These are phyloP conservation scores for Boletellus sp. DNA, from an alignment of 1,284 basidiomycete genomes.

Conservation along the genomic window DNA sequence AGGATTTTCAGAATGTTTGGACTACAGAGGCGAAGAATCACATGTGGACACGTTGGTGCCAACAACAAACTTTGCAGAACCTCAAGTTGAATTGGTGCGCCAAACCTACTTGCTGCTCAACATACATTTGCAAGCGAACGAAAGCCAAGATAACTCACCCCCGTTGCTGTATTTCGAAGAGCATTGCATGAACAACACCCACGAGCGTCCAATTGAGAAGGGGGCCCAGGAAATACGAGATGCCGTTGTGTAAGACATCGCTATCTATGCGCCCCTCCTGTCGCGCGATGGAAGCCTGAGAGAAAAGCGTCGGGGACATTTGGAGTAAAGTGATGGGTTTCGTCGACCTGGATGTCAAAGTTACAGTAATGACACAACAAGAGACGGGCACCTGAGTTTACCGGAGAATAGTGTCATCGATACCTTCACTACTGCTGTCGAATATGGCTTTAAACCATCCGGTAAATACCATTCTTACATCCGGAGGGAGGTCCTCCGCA, in stretches of 20 bases:
- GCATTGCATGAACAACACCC: conserved; percentile 62
- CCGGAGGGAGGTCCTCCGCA: conserved; percentile 41
- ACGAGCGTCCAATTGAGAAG: conserved; percentile 77
- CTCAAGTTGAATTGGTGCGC: conserved; percentile 47
- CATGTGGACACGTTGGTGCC: conserved; percentile 59
- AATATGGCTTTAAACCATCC: conserved; percentile 76
- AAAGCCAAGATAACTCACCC: conserved; percentile 41
- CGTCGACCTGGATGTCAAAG: conserved; percentile 52
- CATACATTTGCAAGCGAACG: neutral
- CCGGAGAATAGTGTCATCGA: conserved; percentile 77
- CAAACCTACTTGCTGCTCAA: conserved; percentile 28
- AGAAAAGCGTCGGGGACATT: conserved; percentile 63
- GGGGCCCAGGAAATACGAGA: conserved; percentile 71
- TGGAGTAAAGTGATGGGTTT: conserved; percentile 63
- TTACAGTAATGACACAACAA: neutral
- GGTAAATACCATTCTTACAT: conserved; percentile 49
- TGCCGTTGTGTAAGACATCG: conserved; percentile 66
- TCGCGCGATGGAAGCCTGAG: conserved; percentile 52
- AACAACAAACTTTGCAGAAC: conserved; percentile 64
- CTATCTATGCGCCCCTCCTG: conserved; percentile 55
- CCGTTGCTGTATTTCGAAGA: conserved; percentile 56
- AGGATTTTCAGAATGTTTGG: conserved; percentile 53
- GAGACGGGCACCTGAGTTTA: conserved; percentile 25
- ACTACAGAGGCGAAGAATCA: conserved; percentile 63
- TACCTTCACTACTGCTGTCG: conserved; percentile 72